Evolutionary conservation across 441 rosid species (phyloP).

Genomic region (Pelargonium cotyledonis): DNA sequence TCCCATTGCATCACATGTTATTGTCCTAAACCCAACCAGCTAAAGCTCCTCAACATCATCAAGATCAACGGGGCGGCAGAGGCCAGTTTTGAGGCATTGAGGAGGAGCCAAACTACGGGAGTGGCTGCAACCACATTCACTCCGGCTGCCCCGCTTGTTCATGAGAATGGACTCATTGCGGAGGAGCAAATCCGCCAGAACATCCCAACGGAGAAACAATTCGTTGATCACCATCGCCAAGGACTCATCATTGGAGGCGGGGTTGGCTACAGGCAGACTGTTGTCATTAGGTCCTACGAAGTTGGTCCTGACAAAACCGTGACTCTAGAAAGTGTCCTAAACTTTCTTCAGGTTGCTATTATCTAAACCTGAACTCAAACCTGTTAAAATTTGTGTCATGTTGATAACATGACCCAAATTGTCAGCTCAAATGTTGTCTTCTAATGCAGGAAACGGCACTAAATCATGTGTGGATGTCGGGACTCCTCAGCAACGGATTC

Average conservation of each 20-base stretch:
- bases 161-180: too few species aligned
- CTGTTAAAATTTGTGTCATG: too few species aligned
- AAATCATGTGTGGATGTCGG: conserved; percentile 81
- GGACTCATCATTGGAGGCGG: conserved; percentile 50
- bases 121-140: too few species aligned
- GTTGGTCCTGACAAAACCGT: conserved; percentile 65
- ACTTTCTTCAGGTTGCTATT: conserved; percentile 50
- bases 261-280: conserved; percentile 52
- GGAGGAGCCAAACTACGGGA: too few species aligned
- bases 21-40: too few species aligned
- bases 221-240: conserved; percentile 50
- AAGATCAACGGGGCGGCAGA: too few species aligned
- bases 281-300: conserved; percentile 59
- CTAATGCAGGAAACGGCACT: conserved; percentile 55
- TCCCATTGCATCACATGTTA: too few species aligned
- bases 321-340: conserved; percentile 52
- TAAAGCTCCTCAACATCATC: too few species aligned
- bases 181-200: conserved; percentile 40
- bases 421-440: background rate
- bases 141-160: too few species aligned
- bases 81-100: too few species aligned
- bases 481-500: conserved; percentile 67
- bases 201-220: conserved; percentile 55
- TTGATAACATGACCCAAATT: too few species aligned
- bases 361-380: too few species aligned